Evolutionary conservation across 768 basidiomycete genomes (phyloP), one percentile per base, ranked within the genome.

Genomic region (Dacryopinax primogenitus): DNA sequence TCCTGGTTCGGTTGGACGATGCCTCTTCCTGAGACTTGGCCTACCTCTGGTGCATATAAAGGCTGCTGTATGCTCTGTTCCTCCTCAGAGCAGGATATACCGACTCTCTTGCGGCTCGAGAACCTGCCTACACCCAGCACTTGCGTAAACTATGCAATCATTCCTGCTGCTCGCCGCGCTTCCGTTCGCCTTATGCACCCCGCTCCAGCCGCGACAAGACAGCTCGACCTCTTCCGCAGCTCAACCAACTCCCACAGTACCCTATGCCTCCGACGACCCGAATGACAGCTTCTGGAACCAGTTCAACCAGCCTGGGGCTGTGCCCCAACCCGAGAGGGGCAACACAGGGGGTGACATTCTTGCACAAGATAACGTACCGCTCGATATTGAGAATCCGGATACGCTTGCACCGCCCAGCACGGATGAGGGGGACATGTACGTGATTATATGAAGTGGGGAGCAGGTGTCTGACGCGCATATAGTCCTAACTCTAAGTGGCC

Each of bases 401-500:
- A 63, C 77, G 2, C 68, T 87, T 0, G 82, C 83, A 11, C 83
- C 84, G 45, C 86, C 86, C 2, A 79, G 78, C 4, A 86, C 87
- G 0, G 86, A 88, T 69, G 69, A 75, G 26, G 86, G 86, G 13
- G 66, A 66, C 26, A 75, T 87, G 78, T 77, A 65, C 62, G 78
- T 69, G 13, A 4, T 11, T 32, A 3, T 30, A 3, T 28, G 23
- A 45, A 15, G 41, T 39, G 26, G 23, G 32, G 16, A 30, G 18
- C 4, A 61, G 44, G 47, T 30, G 6, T 44, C n/a, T 63, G 33
- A 63, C 32, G 21, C 39, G 67, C 9, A 66, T 3, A 9, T 69
- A 79, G 76, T 0, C 63, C 66, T 6, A 85, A 85, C 68, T 78
- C 78, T 67, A 86, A 86, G 69, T 86, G 86, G 86, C 81, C 84